phyloP scores from a whole-genome alignment of 306 rosid species.

The Rosa rugosa region DNA sequence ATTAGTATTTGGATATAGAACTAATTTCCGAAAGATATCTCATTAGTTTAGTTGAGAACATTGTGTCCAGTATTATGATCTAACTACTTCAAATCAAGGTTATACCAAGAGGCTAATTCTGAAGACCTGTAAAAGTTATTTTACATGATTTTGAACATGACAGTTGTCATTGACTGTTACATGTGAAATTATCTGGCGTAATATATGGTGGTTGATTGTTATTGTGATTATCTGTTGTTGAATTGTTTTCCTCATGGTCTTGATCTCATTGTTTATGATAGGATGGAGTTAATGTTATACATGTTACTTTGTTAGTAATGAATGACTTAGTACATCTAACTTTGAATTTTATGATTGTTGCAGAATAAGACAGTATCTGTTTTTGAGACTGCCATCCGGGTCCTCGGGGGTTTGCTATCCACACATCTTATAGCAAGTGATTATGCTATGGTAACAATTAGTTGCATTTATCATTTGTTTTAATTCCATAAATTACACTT shows the following conservation, averaged over 20 bases:
- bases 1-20: neutral
- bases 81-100: neutral
- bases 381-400: too few species aligned
- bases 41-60: neutral
- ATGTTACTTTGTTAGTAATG: too few species aligned
- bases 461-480: too few species aligned
- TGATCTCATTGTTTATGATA: neutral
- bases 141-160: neutral
- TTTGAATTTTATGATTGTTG: too few species aligned
- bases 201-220: neutral
- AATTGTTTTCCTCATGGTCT: slow-evolving; percentile 1
- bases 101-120: neutral
- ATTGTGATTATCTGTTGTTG: neutral
- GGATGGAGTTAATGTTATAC: neutral
- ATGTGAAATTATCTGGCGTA: neutral
- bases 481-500: too few species aligned
- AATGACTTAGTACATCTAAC: too few species aligned
- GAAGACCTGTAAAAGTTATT: neutral
- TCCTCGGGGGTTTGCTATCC: too few species aligned
- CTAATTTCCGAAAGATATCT: too few species aligned
- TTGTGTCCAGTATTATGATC: slow-evolving; percentile 1
- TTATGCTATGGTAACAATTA: too few species aligned
- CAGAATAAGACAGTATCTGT: too few species aligned
- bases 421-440: too few species aligned
- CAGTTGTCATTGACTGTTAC: neutral